A percentile compares a stretch with the other conserved stretches of the same genome.
These are phyloP conservation scores for Cercospora berteroae DNA, from an alignment of 2,329 filamentous ascomycete genomes.

Conservation along the genomic window DNA sequence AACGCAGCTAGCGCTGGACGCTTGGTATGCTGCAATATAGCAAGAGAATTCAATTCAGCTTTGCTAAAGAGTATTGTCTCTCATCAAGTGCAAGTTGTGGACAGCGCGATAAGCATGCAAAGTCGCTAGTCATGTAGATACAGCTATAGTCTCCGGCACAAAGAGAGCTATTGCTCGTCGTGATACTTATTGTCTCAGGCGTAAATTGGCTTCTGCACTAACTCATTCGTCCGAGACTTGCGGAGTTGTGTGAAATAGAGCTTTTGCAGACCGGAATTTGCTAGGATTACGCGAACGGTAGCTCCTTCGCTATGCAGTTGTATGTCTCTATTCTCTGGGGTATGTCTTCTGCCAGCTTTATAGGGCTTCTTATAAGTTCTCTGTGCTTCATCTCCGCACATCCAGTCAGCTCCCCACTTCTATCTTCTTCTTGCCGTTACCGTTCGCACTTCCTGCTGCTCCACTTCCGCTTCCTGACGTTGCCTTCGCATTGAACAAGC, in stretches of 20 bases:
- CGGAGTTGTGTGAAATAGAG: too few relatives aligned
- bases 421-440: not conserved
- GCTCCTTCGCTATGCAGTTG: not conserved
- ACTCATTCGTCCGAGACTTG: too few relatives aligned
- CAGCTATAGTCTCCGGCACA: not conserved
- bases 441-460: not conserved
- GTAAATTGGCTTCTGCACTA: too few relatives aligned
- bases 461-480: not conserved
- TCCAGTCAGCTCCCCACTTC: not conserved
- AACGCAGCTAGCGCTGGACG: not conserved
- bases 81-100: not conserved
- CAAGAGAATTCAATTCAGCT: not conserved
- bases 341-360: not conserved
- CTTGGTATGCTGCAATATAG: not conserved
- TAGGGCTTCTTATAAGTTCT: not conserved
- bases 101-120: not conserved
- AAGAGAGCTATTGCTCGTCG: not conserved
- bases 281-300: not conserved
- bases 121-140: not conserved
- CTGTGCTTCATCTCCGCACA: not conserved
- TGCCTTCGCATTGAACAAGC: conserved; percentile 14
- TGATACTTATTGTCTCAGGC: too few relatives aligned
- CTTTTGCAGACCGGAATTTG: too few relatives aligned
- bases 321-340: not conserved
- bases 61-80: not conserved